phyloP scores from a whole-genome alignment of 2,329 filamentous ascomycete genomes.

The Hymenoscyphus fructigenus region DNA sequence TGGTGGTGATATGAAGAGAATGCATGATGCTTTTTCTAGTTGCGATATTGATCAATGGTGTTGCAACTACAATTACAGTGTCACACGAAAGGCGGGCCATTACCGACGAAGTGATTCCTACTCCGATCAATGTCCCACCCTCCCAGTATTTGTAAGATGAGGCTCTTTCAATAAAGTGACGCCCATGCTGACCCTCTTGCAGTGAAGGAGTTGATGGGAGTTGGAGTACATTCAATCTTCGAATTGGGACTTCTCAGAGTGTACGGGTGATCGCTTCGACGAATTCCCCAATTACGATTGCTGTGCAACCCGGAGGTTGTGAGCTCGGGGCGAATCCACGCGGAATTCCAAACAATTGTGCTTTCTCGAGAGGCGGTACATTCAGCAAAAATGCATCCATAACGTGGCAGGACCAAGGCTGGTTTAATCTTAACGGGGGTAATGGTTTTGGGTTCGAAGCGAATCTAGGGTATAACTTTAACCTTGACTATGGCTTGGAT shows the following conservation, averaged over 20 bases:
- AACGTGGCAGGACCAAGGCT: slow-evolving; percentile 37
- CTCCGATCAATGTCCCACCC: slow-evolving; percentile 6
- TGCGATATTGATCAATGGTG: background rate
- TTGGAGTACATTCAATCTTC: slow-evolving; percentile 68
- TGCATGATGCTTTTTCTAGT: slow-evolving; percentile 2
- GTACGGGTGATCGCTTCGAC: slow-evolving; percentile 41
- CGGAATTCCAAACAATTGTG: slow-evolving; percentile 38
- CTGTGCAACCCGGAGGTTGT: slow-evolving; percentile 38
- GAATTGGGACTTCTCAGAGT: slow-evolving; percentile 51
- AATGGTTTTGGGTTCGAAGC: slow-evolving; percentile 34
- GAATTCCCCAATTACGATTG: slow-evolving; percentile 38
- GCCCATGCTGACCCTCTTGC: background rate
- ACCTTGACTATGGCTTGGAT: slow-evolving; percentile 24
- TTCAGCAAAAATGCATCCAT: slow-evolving; percentile 39
- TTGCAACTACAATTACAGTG: slow-evolving; percentile 4
- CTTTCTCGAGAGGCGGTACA: slow-evolving; percentile 37
- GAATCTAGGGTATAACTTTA: slow-evolving; percentile 20
- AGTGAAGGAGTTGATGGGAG: slow-evolving; percentile 55
- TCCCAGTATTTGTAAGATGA: slow-evolving; percentile 15
- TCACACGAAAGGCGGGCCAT: background rate
- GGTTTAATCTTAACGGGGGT: slow-evolving; percentile 38
- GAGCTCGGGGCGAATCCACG: slow-evolving; percentile 33
- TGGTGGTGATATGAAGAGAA: too few species aligned
- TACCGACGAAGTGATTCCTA: background rate
- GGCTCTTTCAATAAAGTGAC: background rate